Evolutionary conservation across 169 alveolate genomes (phyloP).

Genomic region (Plasmodium relictum): DNA sequence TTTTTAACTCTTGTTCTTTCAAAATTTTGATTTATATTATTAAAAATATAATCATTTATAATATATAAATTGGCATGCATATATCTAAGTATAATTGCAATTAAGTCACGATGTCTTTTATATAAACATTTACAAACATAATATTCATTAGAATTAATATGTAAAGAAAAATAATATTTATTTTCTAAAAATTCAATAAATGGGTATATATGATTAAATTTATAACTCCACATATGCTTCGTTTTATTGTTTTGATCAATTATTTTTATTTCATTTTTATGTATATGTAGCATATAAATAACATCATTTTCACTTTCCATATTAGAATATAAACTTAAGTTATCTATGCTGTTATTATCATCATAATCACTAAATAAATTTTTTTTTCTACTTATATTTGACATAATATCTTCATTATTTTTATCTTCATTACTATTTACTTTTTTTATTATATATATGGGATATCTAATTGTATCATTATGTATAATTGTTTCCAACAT

Average conservation of each 20-base stretch:
- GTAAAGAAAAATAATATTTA: constrained; percentile 4
- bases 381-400: not conserved
- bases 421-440: not conserved
- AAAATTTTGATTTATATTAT: constrained; percentile 42
- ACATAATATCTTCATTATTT: not conserved
- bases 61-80: constrained; percentile 66
- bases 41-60: constrained; percentile 50
- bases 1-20: constrained; percentile 28
- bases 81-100: constrained; percentile 39
- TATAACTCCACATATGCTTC: constrained; percentile 53
- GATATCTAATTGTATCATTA: constrained; percentile 48
- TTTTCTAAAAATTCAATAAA: constrained; percentile 13
- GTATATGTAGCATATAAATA: constrained; percentile 44
- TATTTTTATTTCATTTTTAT: constrained; percentile 49
- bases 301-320: constrained; percentile 29
- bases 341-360: constrained; percentile 28
- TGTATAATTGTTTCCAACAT: constrained; percentile 35
- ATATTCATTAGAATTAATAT: constrained; percentile 23
- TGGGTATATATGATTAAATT: constrained; percentile 44
- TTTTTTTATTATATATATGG: constrained; percentile 32
- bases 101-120: constrained; percentile 61
- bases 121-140: constrained; percentile 48
- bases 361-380: not conserved
- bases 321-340: constrained; percentile 10
- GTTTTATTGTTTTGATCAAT: constrained; percentile 21